Conservation (phyloP, 73 alveolate genomes). For the Effrenium voratum region DNA sequence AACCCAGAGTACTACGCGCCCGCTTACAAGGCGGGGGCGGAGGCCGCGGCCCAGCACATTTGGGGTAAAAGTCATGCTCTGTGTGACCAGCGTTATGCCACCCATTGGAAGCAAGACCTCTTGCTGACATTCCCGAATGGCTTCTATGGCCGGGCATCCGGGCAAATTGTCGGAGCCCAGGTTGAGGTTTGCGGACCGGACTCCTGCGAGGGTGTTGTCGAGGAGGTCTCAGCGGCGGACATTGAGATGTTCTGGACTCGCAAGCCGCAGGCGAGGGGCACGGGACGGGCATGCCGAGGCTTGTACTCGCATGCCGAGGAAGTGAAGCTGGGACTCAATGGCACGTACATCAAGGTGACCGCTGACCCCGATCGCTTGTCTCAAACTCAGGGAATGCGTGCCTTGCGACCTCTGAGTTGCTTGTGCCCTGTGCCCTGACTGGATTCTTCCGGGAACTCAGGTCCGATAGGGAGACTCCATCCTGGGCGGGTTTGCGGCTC, state of each 20-base stretch:
- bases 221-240: no score
- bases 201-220: no score
- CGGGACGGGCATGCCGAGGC: neutral
- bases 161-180: no score
- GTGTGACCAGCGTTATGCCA: no score
- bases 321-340: constrained; percentile 18
- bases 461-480: constrained; percentile 20
- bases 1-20: constrained; percentile 34
- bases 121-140: no score
- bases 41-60: no score
- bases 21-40: neutral
- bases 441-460: neutral
- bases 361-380: constrained; percentile 25
- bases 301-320: neutral
- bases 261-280: neutral
- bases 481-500: constrained; percentile 72
- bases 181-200: no score
- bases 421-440: neutral
- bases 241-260: neutral
- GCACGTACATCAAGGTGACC: constrained; percentile 26
- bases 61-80: no score
- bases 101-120: no score
- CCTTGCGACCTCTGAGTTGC: neutral
- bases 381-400: neutral
- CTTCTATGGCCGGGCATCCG: no score